phyloP scores from a whole-genome alignment of 2,329 filamentous ascomycete species.

The Diaporthe ilicicola region DNA sequence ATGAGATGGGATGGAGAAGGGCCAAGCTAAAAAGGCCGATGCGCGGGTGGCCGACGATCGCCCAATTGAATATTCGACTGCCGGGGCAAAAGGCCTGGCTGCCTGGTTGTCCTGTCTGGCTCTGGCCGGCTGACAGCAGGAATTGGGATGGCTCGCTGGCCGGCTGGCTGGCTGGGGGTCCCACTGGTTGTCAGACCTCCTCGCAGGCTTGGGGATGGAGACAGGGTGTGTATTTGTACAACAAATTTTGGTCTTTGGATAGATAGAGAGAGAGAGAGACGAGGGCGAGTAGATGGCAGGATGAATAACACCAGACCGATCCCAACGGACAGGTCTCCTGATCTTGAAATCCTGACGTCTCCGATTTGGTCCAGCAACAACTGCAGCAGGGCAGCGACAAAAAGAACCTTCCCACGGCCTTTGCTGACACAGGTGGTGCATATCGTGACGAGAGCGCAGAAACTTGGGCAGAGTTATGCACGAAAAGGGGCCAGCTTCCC shows the following conservation, averaged over 20 bases:
- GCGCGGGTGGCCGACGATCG: background rate
- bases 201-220: background rate
- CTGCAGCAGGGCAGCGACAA: background rate
- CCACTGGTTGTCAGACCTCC: background rate
- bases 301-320: background rate
- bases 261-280: background rate
- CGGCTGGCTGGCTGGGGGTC: background rate
- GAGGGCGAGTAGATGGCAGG: background rate
- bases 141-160: background rate
- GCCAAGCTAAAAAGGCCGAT: background rate
- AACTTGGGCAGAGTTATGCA: background rate
- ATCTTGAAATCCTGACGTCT: background rate
- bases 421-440: background rate
- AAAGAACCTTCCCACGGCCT: no score
- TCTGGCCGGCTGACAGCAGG: no score
- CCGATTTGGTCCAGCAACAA: background rate
- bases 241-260: background rate
- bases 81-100: background rate
- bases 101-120: background rate
- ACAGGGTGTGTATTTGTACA: background rate
- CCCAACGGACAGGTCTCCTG: background rate
- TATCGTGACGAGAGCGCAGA: background rate
- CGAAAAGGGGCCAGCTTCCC: background rate
- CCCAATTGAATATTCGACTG: slow-evolving; percentile 15
- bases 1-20: background rate